Evolutionary conservation across 78 protist species (phyloP).

Genomic region (Chrysochromulina tobinii): DNA sequence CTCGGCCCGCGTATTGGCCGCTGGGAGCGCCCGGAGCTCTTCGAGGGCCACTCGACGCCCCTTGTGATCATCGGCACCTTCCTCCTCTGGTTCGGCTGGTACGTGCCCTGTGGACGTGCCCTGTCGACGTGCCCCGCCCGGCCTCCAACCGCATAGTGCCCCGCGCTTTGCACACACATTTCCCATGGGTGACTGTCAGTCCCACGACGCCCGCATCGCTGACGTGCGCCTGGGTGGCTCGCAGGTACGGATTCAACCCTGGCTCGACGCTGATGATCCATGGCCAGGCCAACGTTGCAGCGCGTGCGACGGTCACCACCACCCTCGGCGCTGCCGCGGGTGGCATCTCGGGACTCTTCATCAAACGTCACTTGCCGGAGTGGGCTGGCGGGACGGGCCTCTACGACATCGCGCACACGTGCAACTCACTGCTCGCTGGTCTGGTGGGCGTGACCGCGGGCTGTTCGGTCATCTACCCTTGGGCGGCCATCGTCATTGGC

Average conservation of each 20-base stretch:
- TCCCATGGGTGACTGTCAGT: no score
- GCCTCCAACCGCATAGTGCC: no score
- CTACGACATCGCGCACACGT: neutral
- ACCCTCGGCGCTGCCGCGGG: neutral
- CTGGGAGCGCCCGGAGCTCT: neutral
- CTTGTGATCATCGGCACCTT: slow-evolving; percentile 53
- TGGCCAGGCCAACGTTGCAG: neutral
- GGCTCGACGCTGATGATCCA: neutral
- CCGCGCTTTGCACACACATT: no score
- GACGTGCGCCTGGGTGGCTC: no score
- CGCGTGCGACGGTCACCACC: neutral
- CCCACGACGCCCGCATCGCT: no score
- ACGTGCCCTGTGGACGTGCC: no score
- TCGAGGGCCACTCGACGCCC: slow-evolving; percentile 63
- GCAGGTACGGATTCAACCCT: no score
- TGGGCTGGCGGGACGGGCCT: no score
- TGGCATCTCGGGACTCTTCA: neutral
- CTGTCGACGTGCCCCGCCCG: no score
- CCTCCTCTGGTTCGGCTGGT: neutral
- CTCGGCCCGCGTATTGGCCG: slow-evolving; percentile 28
- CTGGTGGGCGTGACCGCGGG: slow-evolving; percentile 16
- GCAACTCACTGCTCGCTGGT: slow-evolving; percentile 36
- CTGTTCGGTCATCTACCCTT: neutral
- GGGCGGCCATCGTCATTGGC: neutral
- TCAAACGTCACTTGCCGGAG: neutral